Evolutionary conservation across 345 rosid species (phyloP), one percentile per base, ranked within the genome.

Genomic region (thale cress (Arabidopsis thaliana)): DNA sequence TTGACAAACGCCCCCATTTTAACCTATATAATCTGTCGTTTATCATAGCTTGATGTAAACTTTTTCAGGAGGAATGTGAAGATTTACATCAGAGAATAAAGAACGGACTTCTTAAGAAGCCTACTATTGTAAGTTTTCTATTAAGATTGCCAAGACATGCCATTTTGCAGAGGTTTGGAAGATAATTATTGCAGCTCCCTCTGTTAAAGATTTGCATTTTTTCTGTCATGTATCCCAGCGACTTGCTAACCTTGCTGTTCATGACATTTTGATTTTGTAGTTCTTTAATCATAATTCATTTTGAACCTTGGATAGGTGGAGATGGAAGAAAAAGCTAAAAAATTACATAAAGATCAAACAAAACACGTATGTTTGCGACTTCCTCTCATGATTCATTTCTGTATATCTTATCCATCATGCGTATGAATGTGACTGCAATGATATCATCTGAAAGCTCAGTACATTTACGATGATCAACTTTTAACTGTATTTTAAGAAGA

Each of bases 11-110:
- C 48, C 46, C 32, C 46, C 32, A 38, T 33, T 68, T 33, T 48
- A 37, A 66, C 46, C 16, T 40, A 38, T 46, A 7, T 59, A 42
- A 32, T 50, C 16, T 49, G 20, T 32, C 42, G 46, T 37, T 67
- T 51, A 16, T 63, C 41, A 44, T 66, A 75, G 69, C 67, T 65
- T 52, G 78, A 66, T 44, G 33, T 82, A 30, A 75, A 58, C 16
- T 51, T 52, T 71, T 71, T 85, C 76, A 93, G 97, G 96, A 91
- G 79, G 97, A 91, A 77, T 93, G 97, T 49, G 85, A 81, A 66
- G 98, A 91, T 80, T 79, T 93, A 81, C 60, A 34, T 46, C 83
- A 77, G 76, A 86, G 91, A 69, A 69, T 91, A 23, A 84, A 79
- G 59, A 81, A 75, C 61, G 88, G 88, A 40, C 76, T 79, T 73